Conservation (phyloP, 202 grass and related monocot species). For the Tripidium arundinaceum region DNA sequence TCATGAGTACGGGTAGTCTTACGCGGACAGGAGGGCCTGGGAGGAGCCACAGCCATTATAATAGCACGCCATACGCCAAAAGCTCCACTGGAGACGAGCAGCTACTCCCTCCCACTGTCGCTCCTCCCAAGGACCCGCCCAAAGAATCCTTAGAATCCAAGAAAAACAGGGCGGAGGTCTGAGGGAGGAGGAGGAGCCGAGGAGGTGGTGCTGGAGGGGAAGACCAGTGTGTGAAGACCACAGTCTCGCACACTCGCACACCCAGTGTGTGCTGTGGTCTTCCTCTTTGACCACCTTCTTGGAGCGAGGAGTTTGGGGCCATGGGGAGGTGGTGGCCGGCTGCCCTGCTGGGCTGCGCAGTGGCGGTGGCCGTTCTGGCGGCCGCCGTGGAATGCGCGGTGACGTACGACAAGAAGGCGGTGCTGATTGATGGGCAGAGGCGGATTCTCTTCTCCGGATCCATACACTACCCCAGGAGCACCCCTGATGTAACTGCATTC, state of each 20-base stretch:
- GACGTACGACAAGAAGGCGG: slow-evolving; percentile 85
- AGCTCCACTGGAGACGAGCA: slow-evolving; percentile 30
- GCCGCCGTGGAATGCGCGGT: slow-evolving; percentile 53
- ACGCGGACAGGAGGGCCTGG: not conserved
- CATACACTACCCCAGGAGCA: slow-evolving; percentile 98
- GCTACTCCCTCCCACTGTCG: slow-evolving; percentile 17
- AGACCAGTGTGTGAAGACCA: slow-evolving; percentile 42
- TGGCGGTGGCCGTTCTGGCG: slow-evolving; percentile 24
- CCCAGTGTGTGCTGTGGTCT: slow-evolving; percentile 28
- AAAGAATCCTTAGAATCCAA: slow-evolving; percentile 55
- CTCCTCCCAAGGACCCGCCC: slow-evolving; percentile 34
- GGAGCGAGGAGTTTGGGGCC: slow-evolving; percentile 25
- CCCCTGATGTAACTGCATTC: slow-evolving; percentile 73
- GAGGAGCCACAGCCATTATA: slow-evolving; percentile 17
- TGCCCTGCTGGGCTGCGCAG: slow-evolving; percentile 37
- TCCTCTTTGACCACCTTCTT: slow-evolving; percentile 29
- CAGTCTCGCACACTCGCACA: not conserved
- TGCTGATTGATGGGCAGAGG: slow-evolving; percentile 79
- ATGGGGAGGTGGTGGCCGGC: slow-evolving; percentile 37
- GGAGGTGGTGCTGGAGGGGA: slow-evolving; percentile 3
- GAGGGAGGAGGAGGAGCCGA: not conserved
- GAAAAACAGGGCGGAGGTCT: slow-evolving; percentile 4
- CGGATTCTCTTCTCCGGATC: slow-evolving; percentile 97
- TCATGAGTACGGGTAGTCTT: too few relatives aligned
- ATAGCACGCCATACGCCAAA: slow-evolving; percentile 31